These are phyloP conservation scores for Apiotrichum montevideense DNA, from an alignment of 1,284 basidiomycete species.

Conservation along the genomic window DNA sequence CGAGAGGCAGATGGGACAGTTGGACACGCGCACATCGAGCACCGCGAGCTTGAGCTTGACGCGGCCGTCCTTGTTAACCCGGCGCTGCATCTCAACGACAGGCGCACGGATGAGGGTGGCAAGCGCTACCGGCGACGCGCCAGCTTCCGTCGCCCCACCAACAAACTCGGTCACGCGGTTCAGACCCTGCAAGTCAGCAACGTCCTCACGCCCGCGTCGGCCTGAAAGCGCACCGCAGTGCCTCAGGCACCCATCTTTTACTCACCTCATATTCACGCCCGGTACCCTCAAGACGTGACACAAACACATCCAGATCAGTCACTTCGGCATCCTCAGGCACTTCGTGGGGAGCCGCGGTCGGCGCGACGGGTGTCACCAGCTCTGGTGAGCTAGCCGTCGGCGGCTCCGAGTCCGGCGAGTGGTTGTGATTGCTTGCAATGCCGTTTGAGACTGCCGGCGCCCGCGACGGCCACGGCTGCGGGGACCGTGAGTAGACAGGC, in stretches of 20 bases:
- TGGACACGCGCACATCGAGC: constrained; percentile 65
- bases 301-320: constrained; percentile 59
- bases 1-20: constrained; percentile 69
- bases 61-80: constrained; percentile 63
- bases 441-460: too few relatives aligned
- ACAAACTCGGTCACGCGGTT: constrained; percentile 59
- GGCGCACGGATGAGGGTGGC: constrained; percentile 54
- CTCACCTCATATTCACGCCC: constrained; percentile 60
- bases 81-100: constrained; percentile 60
- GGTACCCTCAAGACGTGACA: constrained; percentile 52
- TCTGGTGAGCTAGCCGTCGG: constrained; percentile 32
- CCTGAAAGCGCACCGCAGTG: too few relatives aligned
- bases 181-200: constrained; percentile 50
- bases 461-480: too few relatives aligned
- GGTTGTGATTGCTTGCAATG: too few relatives aligned
- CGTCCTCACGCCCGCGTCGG: too few relatives aligned
- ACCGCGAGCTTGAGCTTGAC: constrained; percentile 69
- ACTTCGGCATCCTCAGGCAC: not conserved
- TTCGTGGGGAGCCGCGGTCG: not conserved
- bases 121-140: constrained; percentile 36
- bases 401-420: constrained; percentile 12
- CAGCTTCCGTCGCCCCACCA: constrained; percentile 51
- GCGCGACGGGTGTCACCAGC: constrained; percentile 8
- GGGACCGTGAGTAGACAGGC: too few relatives aligned
- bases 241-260: constrained; percentile 7